A percentile compares a stretch with the other conserved stretches of the same genome.
Conservation (phyloP, 208 protist species). For the Wallacemonas collosoma region DNA sequence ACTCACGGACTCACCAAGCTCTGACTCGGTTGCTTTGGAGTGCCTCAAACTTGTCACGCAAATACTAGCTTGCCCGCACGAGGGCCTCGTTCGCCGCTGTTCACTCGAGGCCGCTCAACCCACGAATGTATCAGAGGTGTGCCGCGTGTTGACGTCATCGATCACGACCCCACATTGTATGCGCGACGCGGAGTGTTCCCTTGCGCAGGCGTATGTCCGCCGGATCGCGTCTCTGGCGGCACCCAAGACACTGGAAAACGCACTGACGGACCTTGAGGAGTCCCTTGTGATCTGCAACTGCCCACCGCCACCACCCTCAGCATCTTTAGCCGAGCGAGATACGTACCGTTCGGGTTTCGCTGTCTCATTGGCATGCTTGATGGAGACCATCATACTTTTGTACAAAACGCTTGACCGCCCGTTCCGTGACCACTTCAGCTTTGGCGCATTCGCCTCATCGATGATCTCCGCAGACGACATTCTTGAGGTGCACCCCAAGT, state of each 20-base stretch:
- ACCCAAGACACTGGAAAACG: neutral
- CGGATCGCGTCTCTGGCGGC: neutral
- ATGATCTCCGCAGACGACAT: conserved; percentile 23
- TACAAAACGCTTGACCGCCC: conserved; percentile 1
- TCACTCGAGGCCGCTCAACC: conserved; percentile 27
- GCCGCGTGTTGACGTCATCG: neutral
- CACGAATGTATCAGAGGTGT: conserved; percentile 1
- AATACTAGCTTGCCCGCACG: conserved; percentile 31
- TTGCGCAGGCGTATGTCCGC: conserved; percentile 1
- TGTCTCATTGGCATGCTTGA: conserved; percentile 28
- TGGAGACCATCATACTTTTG: conserved; percentile 35
- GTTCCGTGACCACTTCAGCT: conserved; percentile 16
- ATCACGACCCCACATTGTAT: conserved; percentile 1
- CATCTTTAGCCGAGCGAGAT: conserved; percentile 14
- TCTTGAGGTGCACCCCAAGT: conserved; percentile 17
- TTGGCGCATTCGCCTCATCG: conserved; percentile 9
- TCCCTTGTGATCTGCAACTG: conserved; percentile 5
- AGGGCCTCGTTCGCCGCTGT: conserved; percentile 31
- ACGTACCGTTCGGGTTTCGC: conserved; percentile 10
- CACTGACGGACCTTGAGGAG: conserved; percentile 2
- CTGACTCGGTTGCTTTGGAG: conserved; percentile 3
- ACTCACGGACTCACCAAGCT: neutral
- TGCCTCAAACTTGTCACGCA: conserved; percentile 14
- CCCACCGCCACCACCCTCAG: neutral
- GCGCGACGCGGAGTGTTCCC: conserved; percentile 9